Evolutionary conservation across 2,329 filamentous ascomycete species (phyloP).

Genomic region (Beauveria medogensis): DNA sequence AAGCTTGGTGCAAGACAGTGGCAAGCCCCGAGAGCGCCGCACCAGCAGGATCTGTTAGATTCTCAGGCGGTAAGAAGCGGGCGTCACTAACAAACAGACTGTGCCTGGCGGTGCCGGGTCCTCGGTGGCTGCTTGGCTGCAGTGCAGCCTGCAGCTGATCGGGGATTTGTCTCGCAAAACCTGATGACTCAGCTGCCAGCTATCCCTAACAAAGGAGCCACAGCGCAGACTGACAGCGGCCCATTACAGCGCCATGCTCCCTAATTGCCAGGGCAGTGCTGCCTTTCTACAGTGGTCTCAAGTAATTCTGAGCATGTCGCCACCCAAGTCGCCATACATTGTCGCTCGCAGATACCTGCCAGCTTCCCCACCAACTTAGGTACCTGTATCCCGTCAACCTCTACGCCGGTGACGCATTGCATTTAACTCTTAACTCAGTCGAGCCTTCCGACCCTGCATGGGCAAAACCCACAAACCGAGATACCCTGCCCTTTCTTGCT

Average conservation of each 20-base stretch:
- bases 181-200: neutral
- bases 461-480: neutral
- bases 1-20: neutral
- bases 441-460: neutral
- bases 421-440: neutral
- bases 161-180: neutral
- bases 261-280: too few relatives aligned
- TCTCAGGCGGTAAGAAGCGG: neutral
- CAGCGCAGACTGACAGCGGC: neutral
- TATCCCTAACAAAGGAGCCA: neutral
- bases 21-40: slow-evolving; percentile 7
- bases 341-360: too few relatives aligned
- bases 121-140: neutral
- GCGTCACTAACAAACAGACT: neutral
- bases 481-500: neutral
- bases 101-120: neutral
- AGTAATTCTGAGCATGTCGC: too few relatives aligned
- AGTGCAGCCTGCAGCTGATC: neutral
- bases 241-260: neutral
- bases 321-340: too few relatives aligned
- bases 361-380: neutral
- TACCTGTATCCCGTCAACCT: neutral
- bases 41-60: neutral
- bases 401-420: slow-evolving; percentile 7
- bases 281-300: neutral